Base-by-base conservation (phyloP, 23 red algal species). In the Gracilaria vermiculophylla region DNA sequence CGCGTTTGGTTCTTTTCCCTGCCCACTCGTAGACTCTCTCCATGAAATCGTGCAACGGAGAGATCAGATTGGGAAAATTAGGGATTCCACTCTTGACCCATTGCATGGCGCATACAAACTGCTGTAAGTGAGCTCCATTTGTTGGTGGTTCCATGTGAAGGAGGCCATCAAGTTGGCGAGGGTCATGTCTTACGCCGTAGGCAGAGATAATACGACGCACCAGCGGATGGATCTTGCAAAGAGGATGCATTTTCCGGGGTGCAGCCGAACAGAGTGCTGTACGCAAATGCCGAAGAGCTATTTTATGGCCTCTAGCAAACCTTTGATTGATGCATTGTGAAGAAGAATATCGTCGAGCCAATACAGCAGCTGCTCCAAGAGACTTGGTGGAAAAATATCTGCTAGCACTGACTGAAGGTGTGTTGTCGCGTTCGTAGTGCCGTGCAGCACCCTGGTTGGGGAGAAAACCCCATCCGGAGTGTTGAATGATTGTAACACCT, bases 401-500 rank as follows among this genome's bases (percentile, higher is more conserved):
- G 21, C 62, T 1, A 86, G 24, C 1, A 25, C 43, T 1, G 82
- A 70, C 29, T 86, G 82, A 15, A 86, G 39, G 23, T 86, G 47
- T 3, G 60, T 74, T 2, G 2, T 57, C 1, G 65, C 82, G 24
- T 73, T 73, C 34, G 62, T 86, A 17, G 82, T 86, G 21, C 82
- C 82, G 32, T 86, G 37, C 5, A 74, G 20, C 1, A 86, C 60
- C 1, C 60, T 28, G 2, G 82, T 86, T 2, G 60, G 62, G 0
- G 43, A 45, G 48, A 37, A 54, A 5, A 86, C 41, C 5, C 65
- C 82, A 24, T 73, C 61, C 1, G 82, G 40, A 3, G 82, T 86
- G 49, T 53, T 56, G 44, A 86, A 73, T 25, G 64, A 85, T 28
- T 85, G 81, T 11, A 52, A 49, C 19, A 52, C 81, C 21, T 71